Evolutionary conservation across 1,284 basidiomycete genomes (phyloP), one percentile per base, ranked within the genome.

Genomic region (Exobasidium cylindrosporum): DNA sequence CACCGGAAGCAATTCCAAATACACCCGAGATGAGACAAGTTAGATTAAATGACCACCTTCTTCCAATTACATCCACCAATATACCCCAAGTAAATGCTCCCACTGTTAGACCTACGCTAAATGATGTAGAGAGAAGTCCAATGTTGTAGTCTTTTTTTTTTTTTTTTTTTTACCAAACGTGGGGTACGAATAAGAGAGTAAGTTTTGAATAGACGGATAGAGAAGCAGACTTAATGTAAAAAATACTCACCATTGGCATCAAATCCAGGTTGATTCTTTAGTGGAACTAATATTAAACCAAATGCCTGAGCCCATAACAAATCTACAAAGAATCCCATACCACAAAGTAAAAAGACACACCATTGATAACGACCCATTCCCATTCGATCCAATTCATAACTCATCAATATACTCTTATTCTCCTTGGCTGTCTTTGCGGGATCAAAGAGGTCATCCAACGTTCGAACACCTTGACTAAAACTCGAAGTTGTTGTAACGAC

Each of bases 31-130:
- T 66, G 13, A 73, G 65, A 0, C 72, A 70, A 50, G 74, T 78
- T 14, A 71, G 62, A 55, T 73, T 73, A 63, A 78, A 78, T 40
- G 68, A 65, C 69, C 70, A 74, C 21, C 64, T 61, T 28, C 76
- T 47, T 11, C 76, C 76, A 10, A 78, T 62, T 5, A 74, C 66
- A 31, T 78, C 76, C 50, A 76, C 73, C 0, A 69, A 66, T 21
- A 78, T 68, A 17, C 76, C 76, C 60, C 73, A 78, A 29, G 68
- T 64, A 40, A 75, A 73, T 6, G 76, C 76, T 4, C 76, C 76
- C 23, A 71, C 73, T 0, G 73, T 74, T 23, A 78, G 62, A 2
- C 76, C 74, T 1, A 74, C 63, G 4, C 57, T 65, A 52, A 76
- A 76, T 13, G 72, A 72, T 1, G 69, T 72, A 11, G 61, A 63